Percentiles rank a stretch among this genome's conserved stretches.
These are phyloP conservation scores for Akanthomyces muscarius DNA, from an alignment of 2,329 filamentous ascomycete species.

Conservation along the genomic window DNA sequence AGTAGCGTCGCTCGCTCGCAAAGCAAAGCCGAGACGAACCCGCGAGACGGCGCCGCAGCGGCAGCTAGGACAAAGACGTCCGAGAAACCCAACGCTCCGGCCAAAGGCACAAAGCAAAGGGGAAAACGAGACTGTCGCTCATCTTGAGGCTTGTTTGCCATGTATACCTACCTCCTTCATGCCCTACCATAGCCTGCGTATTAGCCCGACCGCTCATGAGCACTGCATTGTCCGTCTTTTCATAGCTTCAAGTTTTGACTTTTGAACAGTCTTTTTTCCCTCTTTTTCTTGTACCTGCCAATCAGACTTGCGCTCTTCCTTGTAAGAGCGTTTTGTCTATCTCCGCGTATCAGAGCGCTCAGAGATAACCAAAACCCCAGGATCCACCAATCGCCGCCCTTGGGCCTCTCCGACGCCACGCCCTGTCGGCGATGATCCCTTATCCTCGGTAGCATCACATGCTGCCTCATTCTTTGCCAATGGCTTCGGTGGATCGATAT, in stretches of 20 bases:
- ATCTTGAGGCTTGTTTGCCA: neutral
- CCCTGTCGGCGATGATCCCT: neutral
- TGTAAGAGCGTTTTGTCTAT: neutral
- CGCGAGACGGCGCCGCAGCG: neutral
- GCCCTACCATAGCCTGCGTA: neutral
- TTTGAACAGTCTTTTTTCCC: no score
- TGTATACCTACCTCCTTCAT: neutral
- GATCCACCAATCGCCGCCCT: slow-evolving; percentile 3
- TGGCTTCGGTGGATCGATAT: no score
- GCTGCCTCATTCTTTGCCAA: neutral
- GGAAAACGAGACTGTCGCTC: neutral
- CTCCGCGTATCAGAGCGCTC: slow-evolving; percentile 13
- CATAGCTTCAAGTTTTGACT: neutral
- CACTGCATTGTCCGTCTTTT: neutral
- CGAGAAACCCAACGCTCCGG: neutral
- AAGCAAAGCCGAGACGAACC: neutral
- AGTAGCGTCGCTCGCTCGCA: neutral
- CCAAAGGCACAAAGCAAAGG: neutral
- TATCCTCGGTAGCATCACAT: slow-evolving; percentile 9
- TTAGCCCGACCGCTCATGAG: neutral
- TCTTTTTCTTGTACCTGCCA: neutral
- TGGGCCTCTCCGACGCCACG: neutral
- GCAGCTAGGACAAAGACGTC: neutral
- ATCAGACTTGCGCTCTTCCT: neutral
- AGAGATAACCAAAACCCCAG: slow-evolving; percentile 13